phyloP scores from a whole-genome alignment of 78 protist species.

The Speleostelium caveatum region DNA sequence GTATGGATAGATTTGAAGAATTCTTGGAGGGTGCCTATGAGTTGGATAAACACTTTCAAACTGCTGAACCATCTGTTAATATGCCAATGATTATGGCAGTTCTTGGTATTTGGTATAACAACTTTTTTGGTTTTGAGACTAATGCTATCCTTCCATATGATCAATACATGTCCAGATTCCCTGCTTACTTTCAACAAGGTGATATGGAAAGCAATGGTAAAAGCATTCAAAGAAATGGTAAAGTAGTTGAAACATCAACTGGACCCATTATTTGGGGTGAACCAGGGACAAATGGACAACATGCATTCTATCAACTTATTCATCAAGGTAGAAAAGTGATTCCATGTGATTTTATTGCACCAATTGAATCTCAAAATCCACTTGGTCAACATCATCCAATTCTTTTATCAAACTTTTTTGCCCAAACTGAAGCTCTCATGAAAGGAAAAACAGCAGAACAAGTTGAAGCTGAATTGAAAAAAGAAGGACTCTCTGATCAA shows the following conservation, averaged over 20 bases:
- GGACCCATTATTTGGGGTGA: constrained; percentile 98
- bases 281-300: constrained; percentile 99
- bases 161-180: constrained; percentile 95
- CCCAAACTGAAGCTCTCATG: constrained; percentile 98
- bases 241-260: constrained; percentile 76
- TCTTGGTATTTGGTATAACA: constrained; percentile 96
- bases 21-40: constrained; percentile 95
- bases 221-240: constrained; percentile 47
- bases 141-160: constrained; percentile 97
- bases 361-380: constrained; percentile 86
- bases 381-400: constrained; percentile 91
- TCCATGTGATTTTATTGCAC: constrained; percentile 95
- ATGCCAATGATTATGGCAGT: constrained; percentile 91
- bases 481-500: constrained; percentile 78
- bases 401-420: constrained; percentile 95
- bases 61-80: constrained; percentile 86
- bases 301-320: constrained; percentile 97
- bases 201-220: constrained; percentile 87
- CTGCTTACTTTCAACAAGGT: constrained; percentile 98
- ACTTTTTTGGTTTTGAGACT: constrained; percentile 92
- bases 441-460: constrained; percentile 89
- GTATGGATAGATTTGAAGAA: constrained; percentile 90
- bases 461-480: constrained; percentile 81
- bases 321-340: constrained; percentile 92
- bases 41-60: constrained; percentile 97